Evolutionary conservation across 2,329 filamentous ascomycete genomes (phyloP), one percentile per base, ranked within the genome.

Genomic region (Fusarium multiceps): DNA sequence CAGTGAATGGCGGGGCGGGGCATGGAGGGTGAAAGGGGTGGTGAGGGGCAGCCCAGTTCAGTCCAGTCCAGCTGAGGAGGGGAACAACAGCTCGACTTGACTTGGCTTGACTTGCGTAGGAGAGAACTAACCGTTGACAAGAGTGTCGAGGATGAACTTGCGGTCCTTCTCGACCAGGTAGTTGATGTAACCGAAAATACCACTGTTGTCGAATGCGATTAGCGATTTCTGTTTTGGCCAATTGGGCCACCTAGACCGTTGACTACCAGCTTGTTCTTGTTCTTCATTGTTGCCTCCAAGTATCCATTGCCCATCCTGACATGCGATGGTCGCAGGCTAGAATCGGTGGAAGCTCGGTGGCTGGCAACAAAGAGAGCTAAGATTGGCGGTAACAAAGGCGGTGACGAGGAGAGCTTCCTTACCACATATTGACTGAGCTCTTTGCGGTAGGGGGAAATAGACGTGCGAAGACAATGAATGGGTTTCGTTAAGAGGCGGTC

Each of bases 81-180:
- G 66, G 47, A 53, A 58, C 32, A 32, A 47, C 57, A 59, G 49
- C 49, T 53, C 27, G 49, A 21, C 23, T 21, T 42, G 54, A 43
- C 34, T 37, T 37, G 34, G 18, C 34, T 37, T n/a, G 34, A 37
- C 34, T 37, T 37, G 37, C 28, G n/a, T 32, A 9, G 40, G 40
- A 55, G 30, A 50, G 23, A 40, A 84, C 90, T 82, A 83, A 94
- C 94, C 95, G 86, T 98, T 98, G 82, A 98, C 92, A 75, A 99
- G 88, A 69, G 95, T 98, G 81, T 98, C 91, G 80, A 98, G 88
- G 82, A 98, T 97, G 85, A 92, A 97, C 84, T 93, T 94, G 82
- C 96, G 90, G 86, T 98, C 95, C 89, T 97, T 98, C 88, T 98
- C 96, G 81, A 98, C 94, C 81, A 98, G 87, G 85, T 98, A 98